Conservation (phyloP, 768 basidiomycete genomes). For the Clavulina sp. region DNA sequence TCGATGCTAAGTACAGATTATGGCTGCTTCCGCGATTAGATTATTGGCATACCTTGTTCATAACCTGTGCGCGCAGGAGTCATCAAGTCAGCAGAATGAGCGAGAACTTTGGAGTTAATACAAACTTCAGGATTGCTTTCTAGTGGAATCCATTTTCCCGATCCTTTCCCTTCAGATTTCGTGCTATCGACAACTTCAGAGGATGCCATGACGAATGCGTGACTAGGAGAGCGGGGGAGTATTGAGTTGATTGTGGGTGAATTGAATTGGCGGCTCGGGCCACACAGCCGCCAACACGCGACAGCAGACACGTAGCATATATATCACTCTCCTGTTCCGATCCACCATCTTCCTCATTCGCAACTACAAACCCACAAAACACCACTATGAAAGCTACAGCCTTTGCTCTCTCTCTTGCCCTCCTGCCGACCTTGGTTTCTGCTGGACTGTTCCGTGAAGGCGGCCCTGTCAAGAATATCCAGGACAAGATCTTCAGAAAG, state of each 20-base stretch:
- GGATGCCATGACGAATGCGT: too few species aligned
- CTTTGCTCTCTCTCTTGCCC: slow-evolving; percentile 20
- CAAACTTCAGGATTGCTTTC: slow-evolving; percentile 53
- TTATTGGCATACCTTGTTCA: slow-evolving; percentile 4
- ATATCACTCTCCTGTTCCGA: not conserved
- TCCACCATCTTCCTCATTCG: not conserved
- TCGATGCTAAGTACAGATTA: slow-evolving; percentile 2
- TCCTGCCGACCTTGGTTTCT: slow-evolving; percentile 28
- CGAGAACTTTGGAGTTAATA: not conserved
- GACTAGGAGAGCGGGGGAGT: too few species aligned
- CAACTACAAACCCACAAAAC: not conserved
- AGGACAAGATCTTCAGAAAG: slow-evolving; percentile 49
- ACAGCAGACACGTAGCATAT: not conserved
- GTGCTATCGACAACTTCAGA: too few species aligned
- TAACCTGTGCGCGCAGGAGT: slow-evolving; percentile 18
- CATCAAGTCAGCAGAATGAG: not conserved
- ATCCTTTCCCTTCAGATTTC: too few species aligned
- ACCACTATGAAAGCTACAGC: not conserved
- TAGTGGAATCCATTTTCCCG: slow-evolving; percentile 57
- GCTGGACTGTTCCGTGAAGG: slow-evolving; percentile 36
- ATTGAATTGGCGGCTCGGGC: too few species aligned
- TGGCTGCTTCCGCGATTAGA: slow-evolving; percentile 6
- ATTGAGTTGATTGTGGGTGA: too few species aligned
- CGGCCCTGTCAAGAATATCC: slow-evolving; percentile 54
- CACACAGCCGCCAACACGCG: too few species aligned